Percentiles rank a stretch among this genome's conserved stretches.
These are phyloP conservation scores for Trametes sp. DNA, from an alignment of 1,284 basidiomycete species.

Conservation along the genomic window DNA sequence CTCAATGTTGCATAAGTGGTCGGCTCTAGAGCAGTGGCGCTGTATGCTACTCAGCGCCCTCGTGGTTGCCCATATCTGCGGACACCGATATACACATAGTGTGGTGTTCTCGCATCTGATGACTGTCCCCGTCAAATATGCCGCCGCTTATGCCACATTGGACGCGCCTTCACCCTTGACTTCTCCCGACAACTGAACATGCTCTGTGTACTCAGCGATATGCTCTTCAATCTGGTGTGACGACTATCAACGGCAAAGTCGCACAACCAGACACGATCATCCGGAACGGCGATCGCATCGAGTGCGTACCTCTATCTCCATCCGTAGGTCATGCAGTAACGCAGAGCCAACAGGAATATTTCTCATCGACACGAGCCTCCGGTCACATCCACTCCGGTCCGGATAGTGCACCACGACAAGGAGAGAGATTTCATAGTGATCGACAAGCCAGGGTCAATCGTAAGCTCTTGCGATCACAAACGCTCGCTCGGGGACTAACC, in stretches of 20 bases:
- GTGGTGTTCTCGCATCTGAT: too few species aligned
- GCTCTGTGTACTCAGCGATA: slow-evolving; percentile 78
- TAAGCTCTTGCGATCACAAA: slow-evolving; percentile 50
- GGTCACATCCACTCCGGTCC: slow-evolving; percentile 87
- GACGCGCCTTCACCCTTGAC: not conserved
- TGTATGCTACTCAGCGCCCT: too few species aligned
- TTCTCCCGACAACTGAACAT: too few species aligned
- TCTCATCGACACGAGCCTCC: slow-evolving; percentile 98
- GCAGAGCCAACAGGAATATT: slow-evolving; percentile 88
- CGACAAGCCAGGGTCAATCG: slow-evolving; percentile 94
- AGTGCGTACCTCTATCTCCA: slow-evolving; percentile 60
- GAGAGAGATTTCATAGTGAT: slow-evolving; percentile 90
- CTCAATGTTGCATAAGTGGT: slow-evolving; percentile 26
- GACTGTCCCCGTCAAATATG: not conserved
- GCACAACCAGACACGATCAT: slow-evolving; percentile 86
- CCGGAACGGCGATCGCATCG: slow-evolving; percentile 88
- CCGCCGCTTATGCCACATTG: slow-evolving; percentile 8
- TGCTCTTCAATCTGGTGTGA: slow-evolving; percentile 93
- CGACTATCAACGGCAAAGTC: slow-evolving; percentile 88
- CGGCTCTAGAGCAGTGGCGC: not conserved
- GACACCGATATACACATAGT: too few species aligned
- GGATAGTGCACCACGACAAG: slow-evolving; percentile 80
- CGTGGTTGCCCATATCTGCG: too few species aligned
- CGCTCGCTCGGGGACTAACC: not conserved
- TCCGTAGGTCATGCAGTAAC: too few species aligned